Evolutionary conservation across 441 rosid species (phyloP).

Genomic region (Isatis lusitanica): DNA sequence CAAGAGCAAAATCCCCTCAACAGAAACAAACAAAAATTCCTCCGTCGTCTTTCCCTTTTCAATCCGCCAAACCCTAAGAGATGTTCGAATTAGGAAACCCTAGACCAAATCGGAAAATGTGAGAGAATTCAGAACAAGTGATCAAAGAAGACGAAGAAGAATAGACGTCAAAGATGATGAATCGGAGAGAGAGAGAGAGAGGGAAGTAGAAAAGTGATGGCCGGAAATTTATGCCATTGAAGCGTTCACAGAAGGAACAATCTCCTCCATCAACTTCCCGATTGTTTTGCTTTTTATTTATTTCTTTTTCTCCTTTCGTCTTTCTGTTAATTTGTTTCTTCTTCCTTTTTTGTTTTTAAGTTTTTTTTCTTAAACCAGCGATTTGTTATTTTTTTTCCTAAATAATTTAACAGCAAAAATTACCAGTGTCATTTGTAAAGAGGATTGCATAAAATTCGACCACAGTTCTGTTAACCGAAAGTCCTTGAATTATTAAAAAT

Average conservation of each 20-base stretch:
- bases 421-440: not conserved
- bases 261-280: slow-evolving; percentile 36
- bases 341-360: not conserved
- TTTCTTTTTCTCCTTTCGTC: not conserved
- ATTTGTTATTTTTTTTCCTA: not conserved
- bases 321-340: slow-evolving; percentile 15
- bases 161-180: not conserved
- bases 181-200: slow-evolving; percentile 6
- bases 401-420: not conserved
- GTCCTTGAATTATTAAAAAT: not conserved
- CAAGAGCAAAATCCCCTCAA: not conserved
- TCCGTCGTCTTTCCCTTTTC: not conserved
- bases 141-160: slow-evolving; percentile 13
- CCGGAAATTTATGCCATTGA: slow-evolving; percentile 36
- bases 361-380: not conserved
- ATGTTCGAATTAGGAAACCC: too few species aligned
- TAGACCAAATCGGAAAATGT: not conserved
- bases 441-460: not conserved
- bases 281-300: slow-evolving; percentile 27
- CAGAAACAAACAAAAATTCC: not conserved
- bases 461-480: not conserved
- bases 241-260: slow-evolving; percentile 35
- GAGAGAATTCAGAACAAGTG: not conserved
- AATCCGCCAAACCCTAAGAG: not conserved
- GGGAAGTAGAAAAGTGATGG: slow-evolving; percentile 12